These are phyloP conservation scores for Alternaria brassicae DNA, from an alignment of 2,329 filamentous ascomycete genomes.

Conservation along the genomic window DNA sequence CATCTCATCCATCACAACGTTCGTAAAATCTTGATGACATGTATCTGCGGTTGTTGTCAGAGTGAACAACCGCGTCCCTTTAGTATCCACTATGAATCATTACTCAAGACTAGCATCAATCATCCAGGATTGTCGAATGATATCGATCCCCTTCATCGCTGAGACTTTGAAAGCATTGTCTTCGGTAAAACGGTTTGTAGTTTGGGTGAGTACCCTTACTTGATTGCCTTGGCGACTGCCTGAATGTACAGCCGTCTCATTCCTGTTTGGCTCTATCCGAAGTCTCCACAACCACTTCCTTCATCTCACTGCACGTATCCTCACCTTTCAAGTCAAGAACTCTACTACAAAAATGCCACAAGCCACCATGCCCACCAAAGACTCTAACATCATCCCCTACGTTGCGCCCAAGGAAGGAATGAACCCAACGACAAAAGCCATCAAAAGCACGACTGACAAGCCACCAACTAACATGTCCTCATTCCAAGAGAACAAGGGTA, in stretches of 20 bases:
- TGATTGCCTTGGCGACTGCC: conserved; percentile 2
- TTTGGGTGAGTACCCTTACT: neutral
- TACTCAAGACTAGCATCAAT: neutral
- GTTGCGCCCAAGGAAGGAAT: neutral
- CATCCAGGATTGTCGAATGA: neutral
- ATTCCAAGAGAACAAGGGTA: neutral
- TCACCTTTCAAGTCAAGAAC: neutral
- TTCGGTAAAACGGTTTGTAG: neutral
- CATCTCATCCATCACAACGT: neutral
- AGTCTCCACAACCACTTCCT: neutral
- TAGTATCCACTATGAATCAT: neutral
- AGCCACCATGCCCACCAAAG: neutral
- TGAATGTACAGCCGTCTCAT: neutral
- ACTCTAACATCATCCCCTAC: conserved; percentile 7
- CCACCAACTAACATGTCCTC: neutral
- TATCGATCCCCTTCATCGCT: neutral
- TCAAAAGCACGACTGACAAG: neutral
- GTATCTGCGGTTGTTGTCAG: neutral
- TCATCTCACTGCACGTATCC: neutral
- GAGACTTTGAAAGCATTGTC: neutral
- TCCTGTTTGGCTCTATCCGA: neutral
- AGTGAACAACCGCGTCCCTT: neutral
- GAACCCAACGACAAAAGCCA: neutral
- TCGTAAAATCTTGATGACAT: neutral
- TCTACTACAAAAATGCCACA: neutral